These are phyloP conservation scores for Grigorovia humatica DNA, from an alignment of 805 yeast genomes.

Conservation along the genomic window DNA sequence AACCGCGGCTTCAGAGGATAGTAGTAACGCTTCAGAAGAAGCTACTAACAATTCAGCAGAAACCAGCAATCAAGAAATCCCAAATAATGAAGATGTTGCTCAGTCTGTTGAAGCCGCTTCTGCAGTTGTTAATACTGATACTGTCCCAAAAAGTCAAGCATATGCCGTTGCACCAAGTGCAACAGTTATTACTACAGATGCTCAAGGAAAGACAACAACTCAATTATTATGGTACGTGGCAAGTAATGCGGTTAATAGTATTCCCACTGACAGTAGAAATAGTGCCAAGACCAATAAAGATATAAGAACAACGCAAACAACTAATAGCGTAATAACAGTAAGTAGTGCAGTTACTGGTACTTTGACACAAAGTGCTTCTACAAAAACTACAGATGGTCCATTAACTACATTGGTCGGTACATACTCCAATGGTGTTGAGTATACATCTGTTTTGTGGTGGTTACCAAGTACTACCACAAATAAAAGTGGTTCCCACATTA, in stretches of 20 bases:
- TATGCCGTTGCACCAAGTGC: conserved; percentile 13
- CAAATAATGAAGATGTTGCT: background rate
- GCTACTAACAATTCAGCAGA: background rate
- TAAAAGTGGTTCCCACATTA: background rate
- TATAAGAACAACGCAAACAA: background rate
- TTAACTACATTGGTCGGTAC: conserved; percentile 14
- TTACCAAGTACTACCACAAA: conserved; percentile 13
- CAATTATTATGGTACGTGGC: conserved; percentile 14
- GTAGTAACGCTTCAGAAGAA: background rate
- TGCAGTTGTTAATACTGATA: background rate
- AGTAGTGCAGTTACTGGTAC: background rate
- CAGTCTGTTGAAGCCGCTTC: background rate
- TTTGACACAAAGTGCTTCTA: background rate
- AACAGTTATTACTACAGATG: conserved; percentile 15
- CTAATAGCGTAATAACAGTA: background rate
- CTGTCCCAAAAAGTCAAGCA: background rate
- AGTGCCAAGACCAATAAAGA: background rate
- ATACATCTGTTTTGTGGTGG: conserved; percentile 27
- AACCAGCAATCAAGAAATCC: background rate
- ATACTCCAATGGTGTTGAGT: conserved; percentile 14
- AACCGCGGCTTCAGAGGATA: background rate
- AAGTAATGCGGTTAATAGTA: background rate
- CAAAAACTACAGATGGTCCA: conserved; percentile 10
- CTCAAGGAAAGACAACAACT: conserved; percentile 12
- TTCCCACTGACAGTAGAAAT: background rate